These are phyloP conservation scores for Petasospora fabianii DNA, from an alignment of 1,139 yeast species.

Conservation along the genomic window DNA sequence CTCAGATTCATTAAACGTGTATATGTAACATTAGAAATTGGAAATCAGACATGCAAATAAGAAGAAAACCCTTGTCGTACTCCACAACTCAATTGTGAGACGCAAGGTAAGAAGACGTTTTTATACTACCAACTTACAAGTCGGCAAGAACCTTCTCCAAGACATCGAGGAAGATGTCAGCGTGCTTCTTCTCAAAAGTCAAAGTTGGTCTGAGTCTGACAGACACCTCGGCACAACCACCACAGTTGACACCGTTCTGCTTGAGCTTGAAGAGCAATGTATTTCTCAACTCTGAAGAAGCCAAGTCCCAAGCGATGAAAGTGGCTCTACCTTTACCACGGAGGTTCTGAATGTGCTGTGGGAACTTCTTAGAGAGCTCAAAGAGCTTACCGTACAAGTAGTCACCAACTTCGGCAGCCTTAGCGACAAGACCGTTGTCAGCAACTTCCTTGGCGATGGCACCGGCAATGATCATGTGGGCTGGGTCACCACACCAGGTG, in stretches of 20 bases:
- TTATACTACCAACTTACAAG: constrained; percentile 14
- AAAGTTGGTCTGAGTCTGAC: constrained; percentile 71
- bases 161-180: constrained; percentile 52
- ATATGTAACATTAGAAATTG: too few relatives aligned
- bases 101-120: too few relatives aligned
- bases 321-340: constrained; percentile 70
- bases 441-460: constrained; percentile 58
- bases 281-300: constrained; percentile 45
- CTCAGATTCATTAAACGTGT: too few relatives aligned
- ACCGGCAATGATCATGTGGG: constrained; percentile 60
- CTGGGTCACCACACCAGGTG: constrained; percentile 85
- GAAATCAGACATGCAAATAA: too few relatives aligned
- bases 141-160: constrained; percentile 23
- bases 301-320: constrained; percentile 72
- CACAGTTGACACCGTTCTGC: constrained; percentile 60
- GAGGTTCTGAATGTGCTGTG: constrained; percentile 45
- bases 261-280: constrained; percentile 47
- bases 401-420: constrained; percentile 55
- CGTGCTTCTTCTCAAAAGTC: constrained; percentile 64
- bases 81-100: too few relatives aligned
- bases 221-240: constrained; percentile 66
- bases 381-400: constrained; percentile 50
- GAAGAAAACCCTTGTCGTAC: too few relatives aligned
- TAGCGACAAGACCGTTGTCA: constrained; percentile 47
- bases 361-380: constrained; percentile 41